Evolutionary conservation across 1,284 basidiomycete genomes (phyloP), one percentile per base, ranked within the genome.

Genomic region (Ganoderma resinaceum): DNA sequence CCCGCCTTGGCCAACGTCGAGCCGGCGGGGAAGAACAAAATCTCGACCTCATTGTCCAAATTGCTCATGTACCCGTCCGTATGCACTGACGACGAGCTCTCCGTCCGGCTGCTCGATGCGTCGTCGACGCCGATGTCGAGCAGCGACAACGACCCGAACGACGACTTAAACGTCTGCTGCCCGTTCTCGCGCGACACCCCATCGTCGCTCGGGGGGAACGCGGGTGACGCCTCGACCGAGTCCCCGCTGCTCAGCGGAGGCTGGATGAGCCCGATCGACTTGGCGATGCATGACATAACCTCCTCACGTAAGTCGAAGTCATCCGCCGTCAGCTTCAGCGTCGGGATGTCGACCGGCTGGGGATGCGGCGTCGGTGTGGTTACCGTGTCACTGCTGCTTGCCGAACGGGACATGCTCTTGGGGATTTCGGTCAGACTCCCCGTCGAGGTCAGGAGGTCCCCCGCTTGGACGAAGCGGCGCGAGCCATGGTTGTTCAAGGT

Each of bases 231-330:
- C 72, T 91, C 89, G 2, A 85, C 79, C 2, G 91, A 91, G 52
- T 89, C 89, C 57, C 82, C 84, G 49, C 85, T 88, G 67, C 89
- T 91, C 18, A 92, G 82, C 9, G 91, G 88, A 8, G 95, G 92
- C 73, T 98, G 97, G n/a, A 95, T 84, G 14, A 99, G 86, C 3
- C 97, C 97, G 66, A 99, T 99, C 5, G 96, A 98, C 79, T 97
- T 97, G 1, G 97, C 96, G 69, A 99, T 98, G 80, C 95, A 98
- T 5, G 93, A 92, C 93, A 99, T 96, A 40, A 99, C 96, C 72
- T 95, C 95, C 72, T 96, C 95, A 55, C 95, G 90, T 43, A 99
- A 87, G 76, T 98, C 95, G 76, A 98, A 97, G 53, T 93, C 90
- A 29, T 89, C 88, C 1, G 58, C 79, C 18, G 80, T 72, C 40